These are phyloP conservation scores for Fusarium sublunatum DNA, from an alignment of 2,329 filamentous ascomycete genomes.

Conservation along the genomic window DNA sequence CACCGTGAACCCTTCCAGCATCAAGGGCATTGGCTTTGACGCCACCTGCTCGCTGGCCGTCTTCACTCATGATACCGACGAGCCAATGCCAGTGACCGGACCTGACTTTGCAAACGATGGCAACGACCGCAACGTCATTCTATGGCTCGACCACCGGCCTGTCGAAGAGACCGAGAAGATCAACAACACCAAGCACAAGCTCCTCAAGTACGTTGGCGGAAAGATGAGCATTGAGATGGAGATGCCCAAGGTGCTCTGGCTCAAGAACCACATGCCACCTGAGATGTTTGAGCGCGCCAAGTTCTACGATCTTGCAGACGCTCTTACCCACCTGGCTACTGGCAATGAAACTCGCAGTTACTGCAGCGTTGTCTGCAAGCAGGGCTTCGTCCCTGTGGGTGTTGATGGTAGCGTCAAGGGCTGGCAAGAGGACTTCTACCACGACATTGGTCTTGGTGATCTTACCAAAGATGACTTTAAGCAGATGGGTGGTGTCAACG, in stretches of 20 bases:
- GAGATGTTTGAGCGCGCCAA: conserved; percentile 93
- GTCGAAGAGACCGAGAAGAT: conserved; percentile 92
- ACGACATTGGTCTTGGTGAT: conserved; percentile 86
- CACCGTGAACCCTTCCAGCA: conserved; percentile 76
- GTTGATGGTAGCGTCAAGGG: conserved; percentile 97
- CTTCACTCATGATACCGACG: conserved; percentile 88
- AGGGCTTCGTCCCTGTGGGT: conserved; percentile 95
- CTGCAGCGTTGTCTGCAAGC: conserved; percentile 97
- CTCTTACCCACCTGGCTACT: conserved; percentile 92
- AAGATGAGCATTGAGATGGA: conserved; percentile 99
- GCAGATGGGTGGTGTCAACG: conserved; percentile 92
- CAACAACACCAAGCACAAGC: conserved; percentile 90
- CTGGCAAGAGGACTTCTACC: conserved; percentile 96
- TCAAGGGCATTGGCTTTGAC: conserved; percentile 95
- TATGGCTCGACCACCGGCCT: conserved; percentile 97
- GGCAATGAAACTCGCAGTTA: conserved; percentile 92
- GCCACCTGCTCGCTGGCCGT: conserved; percentile 98
- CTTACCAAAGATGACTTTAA: conserved; percentile 88
- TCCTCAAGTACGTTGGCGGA: conserved; percentile 95
- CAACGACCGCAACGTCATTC: conserved; percentile 91
- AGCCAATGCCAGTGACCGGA: conserved; percentile 90
- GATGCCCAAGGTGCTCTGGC: conserved; percentile 96
- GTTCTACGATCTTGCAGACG: conserved; percentile 95
- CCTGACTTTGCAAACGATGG: conserved; percentile 81
- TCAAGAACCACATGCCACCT: conserved; percentile 97